phyloP scores from a whole-genome alignment of 2,329 filamentous ascomycete genomes.

The Colletotrichum kahawae region DNA sequence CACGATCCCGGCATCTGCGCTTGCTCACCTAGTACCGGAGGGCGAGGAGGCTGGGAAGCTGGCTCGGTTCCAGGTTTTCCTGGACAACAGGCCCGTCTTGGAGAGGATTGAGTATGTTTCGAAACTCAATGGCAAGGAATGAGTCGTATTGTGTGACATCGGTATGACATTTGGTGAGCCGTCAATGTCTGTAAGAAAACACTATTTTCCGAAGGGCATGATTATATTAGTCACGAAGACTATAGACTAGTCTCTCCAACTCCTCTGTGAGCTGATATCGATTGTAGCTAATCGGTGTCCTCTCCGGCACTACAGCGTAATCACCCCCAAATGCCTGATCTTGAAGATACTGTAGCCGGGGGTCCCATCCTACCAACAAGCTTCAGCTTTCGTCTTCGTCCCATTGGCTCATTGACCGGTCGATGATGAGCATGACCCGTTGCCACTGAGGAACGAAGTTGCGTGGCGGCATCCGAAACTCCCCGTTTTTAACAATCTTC shows the following conservation, averaged over 20 bases:
- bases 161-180: no score
- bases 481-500: not conserved
- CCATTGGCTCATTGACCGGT: not conserved
- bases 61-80: not conserved
- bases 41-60: conserved; percentile 1
- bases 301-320: not conserved
- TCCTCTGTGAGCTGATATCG: not conserved
- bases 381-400: not conserved
- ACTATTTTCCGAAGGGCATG: no score
- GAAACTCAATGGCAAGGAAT: not conserved
- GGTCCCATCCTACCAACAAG: not conserved
- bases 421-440: not conserved
- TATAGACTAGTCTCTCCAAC: not conserved
- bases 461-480: not conserved
- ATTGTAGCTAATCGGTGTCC: not conserved
- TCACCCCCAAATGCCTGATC: not conserved
- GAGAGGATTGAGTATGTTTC: not conserved
- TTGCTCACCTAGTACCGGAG: not conserved
- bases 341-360: not conserved
- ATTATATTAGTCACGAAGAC: not conserved
- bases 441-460: not conserved
- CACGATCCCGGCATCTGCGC: not conserved
- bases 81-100: not conserved
- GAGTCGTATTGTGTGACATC: no score
- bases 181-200: no score